A percentile compares a stretch with the other conserved stretches of the same genome.
Evolutionary conservation across 345 rosid genomes (phyloP).

Genomic region (Eutrema japonicum): DNA sequence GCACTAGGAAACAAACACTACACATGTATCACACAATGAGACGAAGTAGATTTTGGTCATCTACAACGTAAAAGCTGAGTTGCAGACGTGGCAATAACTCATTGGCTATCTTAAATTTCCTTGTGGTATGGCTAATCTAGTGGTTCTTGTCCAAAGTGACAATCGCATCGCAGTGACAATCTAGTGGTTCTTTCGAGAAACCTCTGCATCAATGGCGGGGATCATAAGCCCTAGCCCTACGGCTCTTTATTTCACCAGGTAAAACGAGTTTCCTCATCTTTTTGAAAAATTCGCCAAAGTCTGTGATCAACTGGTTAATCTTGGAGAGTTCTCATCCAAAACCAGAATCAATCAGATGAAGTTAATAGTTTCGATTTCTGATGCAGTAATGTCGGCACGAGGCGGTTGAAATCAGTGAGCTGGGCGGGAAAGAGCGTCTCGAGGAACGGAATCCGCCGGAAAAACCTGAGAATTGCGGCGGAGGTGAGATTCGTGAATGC

Average conservation of each 20-base stretch:
- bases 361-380: slow-evolving; percentile 4
- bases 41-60: slow-evolving; percentile 27
- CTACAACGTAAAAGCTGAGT: slow-evolving; percentile 20
- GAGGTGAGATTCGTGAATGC: slow-evolving; percentile 76
- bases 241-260: slow-evolving; percentile 63
- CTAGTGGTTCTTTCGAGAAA: background rate
- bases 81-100: slow-evolving; percentile 62
- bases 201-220: slow-evolving; percentile 61
- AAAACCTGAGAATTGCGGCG: slow-evolving; percentile 61
- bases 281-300: slow-evolving; percentile 10
- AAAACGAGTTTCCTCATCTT: slow-evolving; percentile 14
- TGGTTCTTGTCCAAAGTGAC: slow-evolving; percentile 34
- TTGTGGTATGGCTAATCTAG: slow-evolving; percentile 40
- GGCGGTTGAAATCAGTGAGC: slow-evolving; percentile 51
- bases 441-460: slow-evolving; percentile 46
- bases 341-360: slow-evolving; percentile 11
- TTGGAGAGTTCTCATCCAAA: slow-evolving; percentile 5
- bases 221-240: slow-evolving; percentile 51
- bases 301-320: background rate
- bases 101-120: slow-evolving; percentile 64
- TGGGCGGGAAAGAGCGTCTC: slow-evolving; percentile 47
- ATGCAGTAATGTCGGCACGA: slow-evolving; percentile 56
- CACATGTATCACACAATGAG: slow-evolving; percentile 8
- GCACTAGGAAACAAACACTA: background rate
- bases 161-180: slow-evolving; percentile 27